A percentile compares a stretch with the other conserved stretches of the same genome.
Evolutionary conservation across 2,329 filamentous ascomycete genomes (phyloP).

Genomic region (Teratosphaeria gauchensis): DNA sequence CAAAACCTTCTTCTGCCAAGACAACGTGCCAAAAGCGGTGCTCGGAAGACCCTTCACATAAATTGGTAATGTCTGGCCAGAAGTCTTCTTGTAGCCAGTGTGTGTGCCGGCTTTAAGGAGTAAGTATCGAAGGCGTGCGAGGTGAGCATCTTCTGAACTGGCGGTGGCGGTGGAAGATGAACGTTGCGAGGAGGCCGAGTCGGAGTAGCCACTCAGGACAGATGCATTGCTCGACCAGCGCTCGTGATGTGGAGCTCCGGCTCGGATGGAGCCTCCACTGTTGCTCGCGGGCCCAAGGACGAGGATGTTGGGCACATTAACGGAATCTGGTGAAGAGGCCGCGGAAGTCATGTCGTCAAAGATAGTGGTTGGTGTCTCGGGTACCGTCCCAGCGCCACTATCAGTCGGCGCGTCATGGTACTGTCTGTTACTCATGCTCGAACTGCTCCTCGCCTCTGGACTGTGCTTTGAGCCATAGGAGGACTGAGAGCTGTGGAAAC

Average conservation of each 20-base stretch:
- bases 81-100: conserved; percentile 62
- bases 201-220: conserved; percentile 70
- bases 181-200: conserved; percentile 48
- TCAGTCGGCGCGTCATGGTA: conserved; percentile 32
- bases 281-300: conserved; percentile 61
- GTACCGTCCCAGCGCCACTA: conserved; percentile 36
- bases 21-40: conserved; percentile 65
- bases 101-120: conserved; percentile 79
- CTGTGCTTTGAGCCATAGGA: not conserved
- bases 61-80: conserved; percentile 50
- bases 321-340: conserved; percentile 65
- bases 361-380: conserved; percentile 89
- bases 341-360: conserved; percentile 69
- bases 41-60: conserved; percentile 66
- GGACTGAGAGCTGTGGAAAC: conserved; percentile 11
- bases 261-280: conserved; percentile 11
- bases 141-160: conserved; percentile 62
- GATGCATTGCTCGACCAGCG: conserved; percentile 72
- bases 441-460: conserved; percentile 31
- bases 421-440: conserved; percentile 37
- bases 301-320: conserved; percentile 73
- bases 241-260: conserved; percentile 46
- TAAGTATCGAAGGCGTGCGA: conserved; percentile 67
- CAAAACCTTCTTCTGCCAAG: conserved; percentile 62
- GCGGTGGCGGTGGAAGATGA: conserved; percentile 65